Conservation (phyloP, 2,329 filamentous ascomycete species). For the Fusarium torulosum region DNA sequence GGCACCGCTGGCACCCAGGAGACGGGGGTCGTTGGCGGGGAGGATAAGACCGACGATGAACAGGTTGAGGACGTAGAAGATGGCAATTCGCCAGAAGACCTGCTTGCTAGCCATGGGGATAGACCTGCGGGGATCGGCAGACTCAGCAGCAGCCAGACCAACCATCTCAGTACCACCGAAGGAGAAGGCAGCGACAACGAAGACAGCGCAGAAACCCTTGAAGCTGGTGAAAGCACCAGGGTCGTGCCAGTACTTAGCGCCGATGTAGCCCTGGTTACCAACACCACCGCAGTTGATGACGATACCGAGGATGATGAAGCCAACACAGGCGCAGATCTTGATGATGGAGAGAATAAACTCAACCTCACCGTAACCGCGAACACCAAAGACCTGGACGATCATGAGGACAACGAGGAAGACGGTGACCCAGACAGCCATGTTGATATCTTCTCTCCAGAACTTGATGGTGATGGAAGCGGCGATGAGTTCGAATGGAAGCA, state of each 20-base stretch:
- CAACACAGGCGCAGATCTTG: slow-evolving; percentile 78
- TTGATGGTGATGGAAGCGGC: slow-evolving; percentile 86
- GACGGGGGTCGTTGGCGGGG: slow-evolving; percentile 73
- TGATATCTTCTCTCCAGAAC: slow-evolving; percentile 77
- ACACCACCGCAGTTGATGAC: slow-evolving; percentile 87
- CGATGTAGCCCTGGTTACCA: slow-evolving; percentile 80
- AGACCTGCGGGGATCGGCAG: slow-evolving; percentile 80
- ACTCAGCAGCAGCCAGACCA: slow-evolving; percentile 81
- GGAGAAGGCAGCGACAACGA: slow-evolving; percentile 79
- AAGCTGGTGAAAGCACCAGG: slow-evolving; percentile 88
- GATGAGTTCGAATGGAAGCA: slow-evolving; percentile 87
- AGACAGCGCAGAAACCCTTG: slow-evolving; percentile 81
- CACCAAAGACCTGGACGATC: slow-evolving; percentile 86
- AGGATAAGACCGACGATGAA: slow-evolving; percentile 86
- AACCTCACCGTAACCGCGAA: slow-evolving; percentile 89
- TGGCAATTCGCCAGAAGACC: slow-evolving; percentile 92
- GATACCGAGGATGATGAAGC: slow-evolving; percentile 81
- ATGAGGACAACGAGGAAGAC: slow-evolving; percentile 84
- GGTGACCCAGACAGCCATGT: slow-evolving; percentile 82
- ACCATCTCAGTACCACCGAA: slow-evolving; percentile 83
- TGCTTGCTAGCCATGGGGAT: slow-evolving; percentile 91
- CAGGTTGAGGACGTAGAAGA: slow-evolving; percentile 90
- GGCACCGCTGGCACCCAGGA: slow-evolving; percentile 69
- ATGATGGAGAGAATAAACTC: slow-evolving; percentile 89
- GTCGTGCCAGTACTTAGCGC: slow-evolving; percentile 78